phyloP scores from a whole-genome alignment of 2,329 filamentous ascomycete genomes.

The Scedosporium minutisporum region DNA sequence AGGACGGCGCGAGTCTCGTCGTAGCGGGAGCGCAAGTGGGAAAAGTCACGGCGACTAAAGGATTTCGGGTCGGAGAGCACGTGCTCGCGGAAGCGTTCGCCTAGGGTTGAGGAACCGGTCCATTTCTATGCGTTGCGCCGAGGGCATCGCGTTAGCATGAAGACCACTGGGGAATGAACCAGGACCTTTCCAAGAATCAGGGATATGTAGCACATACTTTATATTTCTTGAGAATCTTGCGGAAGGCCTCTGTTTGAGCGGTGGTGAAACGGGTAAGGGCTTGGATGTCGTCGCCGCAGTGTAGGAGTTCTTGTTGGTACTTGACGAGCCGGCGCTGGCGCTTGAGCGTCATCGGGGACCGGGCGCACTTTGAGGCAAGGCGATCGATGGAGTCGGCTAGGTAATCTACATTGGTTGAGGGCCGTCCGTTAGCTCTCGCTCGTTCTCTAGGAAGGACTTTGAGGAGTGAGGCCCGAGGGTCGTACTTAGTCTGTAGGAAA shows the following conservation, averaged over 20 bases:
- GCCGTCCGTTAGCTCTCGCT: not conserved
- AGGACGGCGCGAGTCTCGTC: slow-evolving; percentile 39
- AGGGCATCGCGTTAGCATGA: not conserved
- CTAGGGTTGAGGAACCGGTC: slow-evolving; percentile 62
- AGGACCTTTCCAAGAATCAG: not conserved
- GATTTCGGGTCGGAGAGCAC: slow-evolving; percentile 58
- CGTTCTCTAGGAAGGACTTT: not conserved
- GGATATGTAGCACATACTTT: slow-evolving; percentile 31
- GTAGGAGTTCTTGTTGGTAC: slow-evolving; percentile 41
- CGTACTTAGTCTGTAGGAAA: slow-evolving; percentile 59
- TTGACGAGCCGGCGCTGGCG: slow-evolving; percentile 42
- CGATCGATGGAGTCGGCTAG: slow-evolving; percentile 37
- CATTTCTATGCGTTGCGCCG: slow-evolving; percentile 50
- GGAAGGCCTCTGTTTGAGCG: slow-evolving; percentile 67
- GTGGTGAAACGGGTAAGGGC: slow-evolving; percentile 62
- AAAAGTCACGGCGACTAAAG: slow-evolving; percentile 60
- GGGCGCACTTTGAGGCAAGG: slow-evolving; percentile 33
- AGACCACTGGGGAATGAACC: not conserved
- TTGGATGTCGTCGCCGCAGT: slow-evolving; percentile 61
- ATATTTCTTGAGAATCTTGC: slow-evolving; percentile 81
- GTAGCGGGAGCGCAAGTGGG: slow-evolving; percentile 37
- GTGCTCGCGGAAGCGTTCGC: slow-evolving; percentile 55
- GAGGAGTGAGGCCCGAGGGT: not conserved
- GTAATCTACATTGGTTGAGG: slow-evolving; percentile 27
- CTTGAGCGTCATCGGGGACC: slow-evolving; percentile 24